These are phyloP conservation scores for Poa annua DNA, from an alignment of 176 grass and related monocot genomes.

Conservation along the genomic window DNA sequence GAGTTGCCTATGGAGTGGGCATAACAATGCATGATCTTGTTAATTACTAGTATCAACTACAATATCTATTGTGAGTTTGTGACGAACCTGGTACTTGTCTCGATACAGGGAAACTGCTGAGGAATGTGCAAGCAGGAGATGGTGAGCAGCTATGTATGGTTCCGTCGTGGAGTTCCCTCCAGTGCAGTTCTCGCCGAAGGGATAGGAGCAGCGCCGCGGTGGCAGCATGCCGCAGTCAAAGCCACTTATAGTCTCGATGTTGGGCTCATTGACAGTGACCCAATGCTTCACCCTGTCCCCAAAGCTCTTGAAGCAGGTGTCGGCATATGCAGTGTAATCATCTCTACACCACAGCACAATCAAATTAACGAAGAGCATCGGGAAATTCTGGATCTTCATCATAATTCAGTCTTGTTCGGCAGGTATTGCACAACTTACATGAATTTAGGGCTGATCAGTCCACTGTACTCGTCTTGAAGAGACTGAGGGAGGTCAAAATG, in stretches of 20 bases:
- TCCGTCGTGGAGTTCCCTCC: slow-evolving; percentile 74
- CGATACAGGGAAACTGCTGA: slow-evolving; percentile 60
- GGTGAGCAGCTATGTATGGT: slow-evolving; percentile 70
- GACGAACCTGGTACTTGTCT: slow-evolving; percentile 67
- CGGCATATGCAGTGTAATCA: slow-evolving; percentile 67
- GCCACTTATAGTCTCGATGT: slow-evolving; percentile 62
- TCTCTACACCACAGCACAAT: slow-evolving; percentile 50
- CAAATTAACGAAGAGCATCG: neutral
- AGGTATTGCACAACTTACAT: slow-evolving; percentile 36
- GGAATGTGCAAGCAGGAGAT: slow-evolving; percentile 73
- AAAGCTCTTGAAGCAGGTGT: slow-evolving; percentile 84
- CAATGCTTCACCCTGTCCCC: slow-evolving; percentile 83
- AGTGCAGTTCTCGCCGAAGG: slow-evolving; percentile 55
- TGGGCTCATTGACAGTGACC: slow-evolving; percentile 81
- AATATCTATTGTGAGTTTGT: neutral
- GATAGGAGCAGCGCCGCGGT: slow-evolving; percentile 65
- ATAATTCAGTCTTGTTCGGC: neutral
- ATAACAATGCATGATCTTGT: neutral
- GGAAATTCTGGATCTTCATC: neutral
- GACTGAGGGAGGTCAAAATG: slow-evolving; percentile 79
- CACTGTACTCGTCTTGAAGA: slow-evolving; percentile 67
- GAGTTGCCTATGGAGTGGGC: slow-evolving; percentile 40
- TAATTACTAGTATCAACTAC: neutral
- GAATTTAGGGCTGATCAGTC: slow-evolving; percentile 59
- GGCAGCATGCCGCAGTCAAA: slow-evolving; percentile 59